Conservation (phyloP, 2,329 filamentous ascomycete species). For the Lachnum nothofagi region DNA sequence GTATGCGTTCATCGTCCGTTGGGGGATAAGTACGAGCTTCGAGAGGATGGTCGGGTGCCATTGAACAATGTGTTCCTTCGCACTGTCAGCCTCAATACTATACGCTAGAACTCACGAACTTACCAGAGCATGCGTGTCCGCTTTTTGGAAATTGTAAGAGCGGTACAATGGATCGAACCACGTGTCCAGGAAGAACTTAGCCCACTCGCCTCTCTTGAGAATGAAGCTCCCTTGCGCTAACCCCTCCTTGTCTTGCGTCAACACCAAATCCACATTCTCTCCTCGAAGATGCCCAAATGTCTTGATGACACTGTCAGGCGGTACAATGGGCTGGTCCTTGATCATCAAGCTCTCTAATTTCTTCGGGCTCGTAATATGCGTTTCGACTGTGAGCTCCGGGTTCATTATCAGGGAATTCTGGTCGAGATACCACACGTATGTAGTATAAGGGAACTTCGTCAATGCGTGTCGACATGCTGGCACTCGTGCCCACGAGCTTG, state of each 20-base stretch:
- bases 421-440: conserved; percentile 83
- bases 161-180: conserved; percentile 96
- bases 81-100: conserved; percentile 4
- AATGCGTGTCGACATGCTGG: conserved; percentile 87
- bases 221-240: conserved; percentile 73
- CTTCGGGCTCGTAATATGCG: conserved; percentile 61
- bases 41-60: conserved; percentile 97
- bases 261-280: conserved; percentile 71
- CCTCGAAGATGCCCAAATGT: conserved; percentile 80
- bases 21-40: conserved; percentile 83
- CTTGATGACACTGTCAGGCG: conserved; percentile 93
- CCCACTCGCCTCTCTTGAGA: conserved; percentile 80
- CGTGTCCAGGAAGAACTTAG: conserved; percentile 83
- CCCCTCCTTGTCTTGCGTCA: conserved; percentile 80
- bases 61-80: conserved; percentile 78
- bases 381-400: conserved; percentile 61
- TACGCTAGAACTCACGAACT: conserved; percentile 31
- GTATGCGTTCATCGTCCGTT: conserved; percentile 78
- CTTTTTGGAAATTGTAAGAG: conserved; percentile 93
- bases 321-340: conserved; percentile 78
- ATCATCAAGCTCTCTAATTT: conserved; percentile 76
- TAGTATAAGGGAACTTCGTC: conserved; percentile 68
- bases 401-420: conserved; percentile 87
- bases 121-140: conserved; percentile 85
- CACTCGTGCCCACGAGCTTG: conserved; percentile 68